Conservation (phyloP, 352 stramenopile genomes). For the Globisporangium nagaii region DNA sequence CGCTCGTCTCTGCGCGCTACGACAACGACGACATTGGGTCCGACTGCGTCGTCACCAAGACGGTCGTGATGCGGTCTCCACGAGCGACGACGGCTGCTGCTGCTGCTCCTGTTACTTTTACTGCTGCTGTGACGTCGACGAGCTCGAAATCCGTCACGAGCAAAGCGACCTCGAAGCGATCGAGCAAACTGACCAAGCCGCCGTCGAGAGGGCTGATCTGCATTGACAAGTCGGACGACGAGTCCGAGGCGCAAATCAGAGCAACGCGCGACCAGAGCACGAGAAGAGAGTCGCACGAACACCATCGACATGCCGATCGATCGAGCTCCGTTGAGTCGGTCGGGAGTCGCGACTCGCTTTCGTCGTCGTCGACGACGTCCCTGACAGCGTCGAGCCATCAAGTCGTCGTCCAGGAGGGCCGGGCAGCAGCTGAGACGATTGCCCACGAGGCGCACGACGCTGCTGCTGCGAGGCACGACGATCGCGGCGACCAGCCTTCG, state of each 20-base stretch:
- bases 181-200: constrained; percentile 2
- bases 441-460: neutral
- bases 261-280: neutral
- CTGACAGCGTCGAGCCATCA: neutral
- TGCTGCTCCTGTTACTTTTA: too few species aligned
- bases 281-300: neutral
- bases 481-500: neutral
- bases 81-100: neutral
- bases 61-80: constrained; percentile 44
- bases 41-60: constrained; percentile 43
- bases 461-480: neutral
- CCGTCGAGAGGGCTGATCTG: constrained; percentile 12
- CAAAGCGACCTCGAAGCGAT: neutral
- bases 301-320: neutral
- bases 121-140: neutral
- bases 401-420: neutral
- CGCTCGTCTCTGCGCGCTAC: constrained; percentile 44
- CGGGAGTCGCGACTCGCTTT: neutral
- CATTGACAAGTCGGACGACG: constrained; percentile 12
- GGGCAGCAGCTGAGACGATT: neutral
- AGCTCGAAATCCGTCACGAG: neutral
- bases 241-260: neutral
- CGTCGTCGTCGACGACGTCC: neutral
- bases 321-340: constrained; percentile 6
- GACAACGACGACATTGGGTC: constrained; percentile 25